phyloP scores from a whole-genome alignment of 192 early-diverging fungal species.

The Pilaira anomala region DNA sequence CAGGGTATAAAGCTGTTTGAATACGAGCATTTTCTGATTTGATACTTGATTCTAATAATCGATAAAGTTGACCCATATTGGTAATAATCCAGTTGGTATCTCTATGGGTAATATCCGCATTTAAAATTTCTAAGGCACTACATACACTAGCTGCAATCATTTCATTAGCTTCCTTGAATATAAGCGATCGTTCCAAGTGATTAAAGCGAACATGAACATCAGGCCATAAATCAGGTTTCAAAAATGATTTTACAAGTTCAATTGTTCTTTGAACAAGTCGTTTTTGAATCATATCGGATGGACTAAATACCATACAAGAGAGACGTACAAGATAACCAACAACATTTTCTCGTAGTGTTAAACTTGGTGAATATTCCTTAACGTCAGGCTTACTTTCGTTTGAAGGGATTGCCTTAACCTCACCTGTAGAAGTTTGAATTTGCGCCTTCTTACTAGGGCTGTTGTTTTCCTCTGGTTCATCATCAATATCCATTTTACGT shows the following conservation, averaged over 20 bases:
- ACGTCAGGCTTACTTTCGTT: conserved; percentile 1
- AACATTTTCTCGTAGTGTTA: conserved; percentile 52
- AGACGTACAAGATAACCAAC: conserved; percentile 62
- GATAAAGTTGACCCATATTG: conserved; percentile 60
- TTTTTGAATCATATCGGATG: conserved; percentile 38
- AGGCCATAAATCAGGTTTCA: conserved; percentile 64
- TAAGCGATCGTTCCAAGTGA: conserved; percentile 63
- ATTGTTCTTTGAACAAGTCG: conserved; percentile 55
- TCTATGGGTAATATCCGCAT: conserved; percentile 55
- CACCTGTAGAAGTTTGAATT: conserved; percentile 27
- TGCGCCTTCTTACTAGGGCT: conserved; percentile 28
- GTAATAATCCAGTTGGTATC: conserved; percentile 58
- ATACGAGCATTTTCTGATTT: conserved; percentile 72
- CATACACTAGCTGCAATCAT: conserved; percentile 49
- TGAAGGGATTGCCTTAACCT: conserved; percentile 21
- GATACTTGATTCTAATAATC: conserved; percentile 65
- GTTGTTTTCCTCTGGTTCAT: background rate
- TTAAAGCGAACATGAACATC: conserved; percentile 63
- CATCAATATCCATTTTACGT: conserved; percentile 11
- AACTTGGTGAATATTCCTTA: conserved; percentile 47
- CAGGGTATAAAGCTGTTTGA: conserved; percentile 63
- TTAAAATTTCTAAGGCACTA: conserved; percentile 68
- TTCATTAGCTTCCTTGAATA: conserved; percentile 54
- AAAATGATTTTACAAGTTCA: conserved; percentile 58
- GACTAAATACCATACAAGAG: conserved; percentile 56